Percentiles rank a stretch among this genome's conserved stretches.
Conservation (phyloP, 129 eudicot genomes). For the Heracleum sosnowskyi region DNA sequence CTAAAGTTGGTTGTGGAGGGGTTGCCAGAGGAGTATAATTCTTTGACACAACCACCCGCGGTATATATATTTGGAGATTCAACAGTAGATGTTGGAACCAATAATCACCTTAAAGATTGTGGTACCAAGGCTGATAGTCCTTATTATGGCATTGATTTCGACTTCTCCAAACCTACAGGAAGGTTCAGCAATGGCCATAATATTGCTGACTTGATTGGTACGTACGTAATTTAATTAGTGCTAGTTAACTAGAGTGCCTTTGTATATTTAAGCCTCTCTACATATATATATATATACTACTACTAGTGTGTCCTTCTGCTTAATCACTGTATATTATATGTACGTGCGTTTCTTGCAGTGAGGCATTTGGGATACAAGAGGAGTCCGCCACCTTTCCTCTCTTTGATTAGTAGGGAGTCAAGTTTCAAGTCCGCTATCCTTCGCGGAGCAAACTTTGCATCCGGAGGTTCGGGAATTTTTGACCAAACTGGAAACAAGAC, state of each 20-base stretch:
- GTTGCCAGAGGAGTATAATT: background rate
- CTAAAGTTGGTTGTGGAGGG: background rate
- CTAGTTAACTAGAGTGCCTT: no score
- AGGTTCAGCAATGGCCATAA: conserved; percentile 47
- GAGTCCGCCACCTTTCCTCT: conserved; percentile 49
- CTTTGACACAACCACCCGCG: background rate
- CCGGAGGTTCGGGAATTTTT: conserved; percentile 45
- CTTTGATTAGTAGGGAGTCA: conserved; percentile 14
- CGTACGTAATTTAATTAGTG: background rate
- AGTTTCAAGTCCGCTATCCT: conserved; percentile 27
- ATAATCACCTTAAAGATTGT: conserved; percentile 22
- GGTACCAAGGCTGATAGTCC: conserved; percentile 34
- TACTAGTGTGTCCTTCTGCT: no score
- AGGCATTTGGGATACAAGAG: conserved; percentile 23
- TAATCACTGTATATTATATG: background rate
- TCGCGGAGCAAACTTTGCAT: conserved; percentile 48
- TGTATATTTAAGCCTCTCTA: no score
- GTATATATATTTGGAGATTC: conserved; percentile 48
- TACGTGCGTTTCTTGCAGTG: conserved; percentile 7
- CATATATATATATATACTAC: no score
- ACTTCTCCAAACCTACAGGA: conserved; percentile 35
- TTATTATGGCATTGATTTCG: conserved; percentile 45
- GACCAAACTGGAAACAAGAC: conserved; percentile 14
- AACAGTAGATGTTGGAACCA: conserved; percentile 49
- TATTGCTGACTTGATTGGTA: conserved; percentile 38